Base-by-base conservation (phyloP, 2,329 filamentous ascomycete species). In the Arthrobotrys musiformis region DNA sequence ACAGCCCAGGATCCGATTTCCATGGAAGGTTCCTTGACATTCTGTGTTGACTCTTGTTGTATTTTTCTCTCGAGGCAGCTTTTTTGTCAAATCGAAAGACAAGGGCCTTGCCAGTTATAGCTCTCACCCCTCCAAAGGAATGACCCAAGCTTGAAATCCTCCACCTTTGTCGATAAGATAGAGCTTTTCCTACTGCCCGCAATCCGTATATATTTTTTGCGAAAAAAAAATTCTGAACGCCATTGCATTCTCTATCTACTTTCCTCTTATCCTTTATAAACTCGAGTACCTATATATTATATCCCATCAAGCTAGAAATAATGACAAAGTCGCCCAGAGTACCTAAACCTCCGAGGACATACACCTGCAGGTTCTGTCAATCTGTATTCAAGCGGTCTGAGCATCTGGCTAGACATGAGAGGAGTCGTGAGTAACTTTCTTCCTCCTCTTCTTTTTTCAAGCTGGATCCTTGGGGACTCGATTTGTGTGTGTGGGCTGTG, bases 311-410 rank as follows among this genome's bases (percentile, higher is more conserved):
- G n/a, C n/a, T n/a, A n/a, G 44, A 48, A 50, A 35, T 66, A 42
- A 77, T 77, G 73, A 70, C 73, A 35, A 77, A 77, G 54, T 44
- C 66, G 11, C 50, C 66, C n/a, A 63, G 67, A 54, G 60, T 67
- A 9, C 73, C 73, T 28, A 77, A 77, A 77, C 73, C 73, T 77
- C 73, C 73, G 73, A 77, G 66, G 73, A 77, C 73, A 24, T 77
- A 77, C 42, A 77, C 58, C 66, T 77, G 73, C 73, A 70, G 73
- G 33, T 77, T 77, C 60, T 77, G 73, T 64, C 73, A 77, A 66
- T 70, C 64, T 46, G 66, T 77, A 28, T 77, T 77, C 66, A 77
- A 77, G 28, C 60, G 73, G 46, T 77, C 73, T 35, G 73, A 77
- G 66, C 73, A 77, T 56, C 73, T 77, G 40, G 73, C 73, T 42